These are phyloP conservation scores for Aspergillus nomiae DNA, from an alignment of 2,329 filamentous ascomycete genomes.

Conservation along the genomic window DNA sequence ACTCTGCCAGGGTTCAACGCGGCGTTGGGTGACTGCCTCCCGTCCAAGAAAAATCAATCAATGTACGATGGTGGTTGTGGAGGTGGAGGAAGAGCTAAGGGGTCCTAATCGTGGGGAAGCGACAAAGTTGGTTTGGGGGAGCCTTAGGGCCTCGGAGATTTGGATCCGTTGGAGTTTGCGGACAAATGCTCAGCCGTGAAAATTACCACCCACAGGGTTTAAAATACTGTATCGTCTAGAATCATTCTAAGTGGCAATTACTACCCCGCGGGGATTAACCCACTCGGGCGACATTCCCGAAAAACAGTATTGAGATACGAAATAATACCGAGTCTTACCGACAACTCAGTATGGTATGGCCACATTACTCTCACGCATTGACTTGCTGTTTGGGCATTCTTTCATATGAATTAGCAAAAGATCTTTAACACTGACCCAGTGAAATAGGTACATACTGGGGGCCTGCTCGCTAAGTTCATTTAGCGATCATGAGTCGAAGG, in stretches of 20 bases:
- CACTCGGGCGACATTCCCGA: neutral
- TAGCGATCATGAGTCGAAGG: neutral
- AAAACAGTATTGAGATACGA: neutral
- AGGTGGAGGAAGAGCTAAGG: slow-evolving; percentile 9
- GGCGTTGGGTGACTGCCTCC: neutral
- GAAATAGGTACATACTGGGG: neutral
- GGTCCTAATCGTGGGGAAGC: slow-evolving; percentile 16
- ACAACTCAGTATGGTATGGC: neutral
- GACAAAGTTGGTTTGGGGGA: neutral
- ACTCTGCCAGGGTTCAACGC: neutral
- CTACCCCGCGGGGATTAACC: slow-evolving; percentile 19
- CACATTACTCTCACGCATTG: neutral
- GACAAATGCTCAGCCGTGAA: slow-evolving; percentile 21
- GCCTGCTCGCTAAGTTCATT: neutral
- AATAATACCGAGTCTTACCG: neutral
- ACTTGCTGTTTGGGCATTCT: neutral
- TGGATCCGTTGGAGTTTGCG: slow-evolving; percentile 9
- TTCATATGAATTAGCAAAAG: neutral
- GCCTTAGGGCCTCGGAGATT: slow-evolving; percentile 1
- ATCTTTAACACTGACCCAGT: neutral
- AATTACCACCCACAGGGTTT: neutral
- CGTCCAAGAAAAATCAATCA: neutral
- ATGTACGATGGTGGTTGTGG: neutral
- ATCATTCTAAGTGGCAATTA: neutral
- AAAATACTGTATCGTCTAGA: neutral